A percentile compares a stretch with the other conserved stretches of the same genome.
phyloP scores from a whole-genome alignment of 129 eudicot species.

The Calendula officinalis region DNA sequence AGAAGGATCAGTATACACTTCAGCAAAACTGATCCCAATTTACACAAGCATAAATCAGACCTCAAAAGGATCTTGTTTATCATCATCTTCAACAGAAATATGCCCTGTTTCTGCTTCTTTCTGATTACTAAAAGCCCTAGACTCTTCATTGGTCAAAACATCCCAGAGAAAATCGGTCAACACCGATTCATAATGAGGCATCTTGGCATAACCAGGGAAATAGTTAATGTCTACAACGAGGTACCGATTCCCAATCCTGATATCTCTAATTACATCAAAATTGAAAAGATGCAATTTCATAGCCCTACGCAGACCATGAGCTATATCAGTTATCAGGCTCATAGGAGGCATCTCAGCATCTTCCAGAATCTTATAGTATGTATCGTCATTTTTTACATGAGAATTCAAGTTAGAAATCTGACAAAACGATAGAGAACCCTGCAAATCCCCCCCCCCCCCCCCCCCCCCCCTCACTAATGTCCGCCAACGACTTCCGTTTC shows the following conservation, averaged over 20 bases:
- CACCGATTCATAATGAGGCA: constrained; percentile 65
- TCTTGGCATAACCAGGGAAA: constrained; percentile 83
- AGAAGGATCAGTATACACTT: neutral
- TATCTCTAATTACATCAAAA: constrained; percentile 77
- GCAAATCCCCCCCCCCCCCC: constrained; percentile 36
- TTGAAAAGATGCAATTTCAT: constrained; percentile 59
- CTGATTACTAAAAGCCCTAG: constrained; percentile 24
- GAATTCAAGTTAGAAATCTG: constrained; percentile 60
- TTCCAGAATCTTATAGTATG: constrained; percentile 51
- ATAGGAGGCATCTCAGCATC: constrained; percentile 61
- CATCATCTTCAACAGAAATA: constrained; percentile 39
- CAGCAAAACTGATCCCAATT: neutral
- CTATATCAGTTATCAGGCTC: constrained; percentile 48
- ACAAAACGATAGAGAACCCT: constrained; percentile 54
- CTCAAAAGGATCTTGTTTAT: constrained; percentile 26
- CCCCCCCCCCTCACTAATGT: too few species aligned
- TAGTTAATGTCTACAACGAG: constrained; percentile 79
- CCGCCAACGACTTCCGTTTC: constrained; percentile 78
- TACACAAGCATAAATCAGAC: neutral
- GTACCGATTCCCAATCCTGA: constrained; percentile 61
- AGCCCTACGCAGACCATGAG: constrained; percentile 49
- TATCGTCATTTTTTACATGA: constrained; percentile 41
- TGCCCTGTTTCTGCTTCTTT: constrained; percentile 30
- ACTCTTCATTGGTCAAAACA: constrained; percentile 38
- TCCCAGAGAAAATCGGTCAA: constrained; percentile 69